These are phyloP conservation scores for Fusarium floridanum DNA, from an alignment of 2,329 filamentous ascomycete species.

Conservation along the genomic window DNA sequence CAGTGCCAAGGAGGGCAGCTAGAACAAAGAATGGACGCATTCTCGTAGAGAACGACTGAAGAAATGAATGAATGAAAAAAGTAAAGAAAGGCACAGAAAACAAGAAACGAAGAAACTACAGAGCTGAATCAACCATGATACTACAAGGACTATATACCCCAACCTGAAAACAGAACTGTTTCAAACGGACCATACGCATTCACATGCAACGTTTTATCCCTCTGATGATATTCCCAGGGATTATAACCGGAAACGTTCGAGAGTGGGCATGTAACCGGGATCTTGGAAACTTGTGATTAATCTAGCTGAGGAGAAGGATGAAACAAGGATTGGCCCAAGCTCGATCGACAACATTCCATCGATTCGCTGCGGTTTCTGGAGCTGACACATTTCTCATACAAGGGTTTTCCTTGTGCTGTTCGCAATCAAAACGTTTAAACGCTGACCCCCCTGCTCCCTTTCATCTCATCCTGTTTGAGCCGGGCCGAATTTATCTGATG, in stretches of 20 bases:
- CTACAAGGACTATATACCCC: slow-evolving; percentile 27
- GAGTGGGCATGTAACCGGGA: slow-evolving; percentile 19
- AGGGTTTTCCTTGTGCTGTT: slow-evolving; percentile 12
- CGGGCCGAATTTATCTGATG: slow-evolving; percentile 18
- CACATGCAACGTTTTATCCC: not conserved
- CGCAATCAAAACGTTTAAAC: not conserved
- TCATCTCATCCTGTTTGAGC: slow-evolving; percentile 31
- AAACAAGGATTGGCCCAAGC: slow-evolving; percentile 18
- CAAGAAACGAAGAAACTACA: not conserved
- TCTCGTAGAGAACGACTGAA: slow-evolving; percentile 31
- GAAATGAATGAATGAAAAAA: slow-evolving; percentile 3
- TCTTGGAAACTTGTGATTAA: slow-evolving; percentile 25
- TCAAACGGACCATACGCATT: not conserved
- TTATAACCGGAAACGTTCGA: slow-evolving; percentile 14
- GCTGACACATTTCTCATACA: slow-evolving; percentile 29
- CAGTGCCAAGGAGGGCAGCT: slow-evolving; percentile 34
- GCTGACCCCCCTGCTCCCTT: slow-evolving; percentile 32
- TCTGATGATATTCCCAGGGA: slow-evolving; percentile 11
- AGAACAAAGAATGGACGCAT: slow-evolving; percentile 45
- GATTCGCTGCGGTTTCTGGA: slow-evolving; percentile 14
- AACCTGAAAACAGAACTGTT: not conserved
- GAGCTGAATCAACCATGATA: not conserved
- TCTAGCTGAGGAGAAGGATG: slow-evolving; percentile 41
- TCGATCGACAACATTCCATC: slow-evolving; percentile 8
- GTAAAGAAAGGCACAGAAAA: slow-evolving; percentile 14